A percentile compares a stretch with the other conserved stretches of the same genome.
Evolutionary conservation across 2,329 filamentous ascomycete species (phyloP).

Genomic region (Neoarthrinium moseri): DNA sequence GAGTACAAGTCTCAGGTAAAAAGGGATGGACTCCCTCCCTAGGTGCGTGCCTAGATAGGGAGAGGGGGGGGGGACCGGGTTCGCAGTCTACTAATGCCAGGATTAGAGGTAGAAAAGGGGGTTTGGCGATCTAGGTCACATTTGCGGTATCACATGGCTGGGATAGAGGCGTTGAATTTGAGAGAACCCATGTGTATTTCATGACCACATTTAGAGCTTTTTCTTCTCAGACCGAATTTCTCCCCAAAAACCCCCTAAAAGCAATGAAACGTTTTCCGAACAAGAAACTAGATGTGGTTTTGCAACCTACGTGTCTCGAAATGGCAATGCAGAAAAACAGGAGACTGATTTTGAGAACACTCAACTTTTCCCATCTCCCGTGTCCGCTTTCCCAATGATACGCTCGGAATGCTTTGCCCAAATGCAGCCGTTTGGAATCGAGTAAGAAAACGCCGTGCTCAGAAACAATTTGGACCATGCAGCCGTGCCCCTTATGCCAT

Average conservation of each 20-base stretch:
- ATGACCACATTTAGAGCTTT: slow-evolving; percentile 8
- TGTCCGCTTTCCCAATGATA: neutral
- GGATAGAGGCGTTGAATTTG: neutral
- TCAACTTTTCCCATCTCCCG: neutral
- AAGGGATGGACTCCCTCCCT: too few species aligned
- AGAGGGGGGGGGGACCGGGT: too few species aligned
- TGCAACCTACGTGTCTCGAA: slow-evolving; percentile 1
- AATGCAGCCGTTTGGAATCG: slow-evolving; percentile 8
- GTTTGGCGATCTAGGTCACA: neutral
- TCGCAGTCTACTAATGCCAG: too few species aligned
- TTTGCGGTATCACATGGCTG: neutral
- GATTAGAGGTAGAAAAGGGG: slow-evolving; percentile 5
- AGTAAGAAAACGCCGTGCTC: too few species aligned
- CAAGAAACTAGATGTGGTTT: slow-evolving; percentile 5
- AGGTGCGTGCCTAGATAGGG: too few species aligned
- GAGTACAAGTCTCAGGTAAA: too few species aligned
- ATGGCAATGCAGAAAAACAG: neutral
- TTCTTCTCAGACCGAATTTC: neutral
- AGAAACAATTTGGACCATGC: too few species aligned
- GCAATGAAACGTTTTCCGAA: neutral
- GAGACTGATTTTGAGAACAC: neutral
- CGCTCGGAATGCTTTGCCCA: slow-evolving; percentile 1
- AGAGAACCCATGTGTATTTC: slow-evolving; percentile 18
- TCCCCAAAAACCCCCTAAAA: neutral
- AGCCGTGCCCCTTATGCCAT: too few species aligned